These are phyloP conservation scores for Trichoderma lentiforme DNA, from an alignment of 2,329 filamentous ascomycete species.

Conservation along the genomic window DNA sequence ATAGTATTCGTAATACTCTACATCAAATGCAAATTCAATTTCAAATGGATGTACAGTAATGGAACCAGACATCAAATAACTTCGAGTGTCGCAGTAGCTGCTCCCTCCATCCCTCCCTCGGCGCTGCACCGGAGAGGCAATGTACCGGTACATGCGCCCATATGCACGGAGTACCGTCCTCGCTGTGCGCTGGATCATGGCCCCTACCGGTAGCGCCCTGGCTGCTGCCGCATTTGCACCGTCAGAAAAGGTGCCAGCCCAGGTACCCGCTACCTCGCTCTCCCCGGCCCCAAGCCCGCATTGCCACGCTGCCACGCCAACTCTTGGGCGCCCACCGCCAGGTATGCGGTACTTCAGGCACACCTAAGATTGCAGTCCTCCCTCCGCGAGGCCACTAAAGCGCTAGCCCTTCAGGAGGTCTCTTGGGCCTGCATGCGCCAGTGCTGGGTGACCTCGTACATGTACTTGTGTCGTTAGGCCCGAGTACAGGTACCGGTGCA, in stretches of 20 bases:
- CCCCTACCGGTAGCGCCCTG: conserved; percentile 1
- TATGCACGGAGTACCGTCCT: not conserved
- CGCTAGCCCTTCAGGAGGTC: conserved; percentile 18
- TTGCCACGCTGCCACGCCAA: conserved; percentile 8
- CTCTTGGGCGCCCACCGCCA: conserved; percentile 13
- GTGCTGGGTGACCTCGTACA: conserved; percentile 11
- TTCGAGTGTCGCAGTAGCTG: not conserved
- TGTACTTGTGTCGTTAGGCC: not conserved
- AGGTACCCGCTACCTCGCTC: conserved; percentile 13
- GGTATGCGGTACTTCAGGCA: conserved; percentile 15
- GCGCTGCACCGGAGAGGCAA: not conserved
- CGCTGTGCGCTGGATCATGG: conserved; percentile 2
- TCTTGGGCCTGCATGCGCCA: conserved; percentile 17
- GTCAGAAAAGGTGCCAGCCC: not conserved
- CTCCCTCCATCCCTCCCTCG: not conserved
- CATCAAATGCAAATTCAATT: not conserved
- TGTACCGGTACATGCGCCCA: not conserved
- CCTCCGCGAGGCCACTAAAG: conserved; percentile 11
- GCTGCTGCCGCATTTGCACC: conserved; percentile 1
- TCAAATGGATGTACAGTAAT: no score
- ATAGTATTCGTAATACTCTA: not conserved
- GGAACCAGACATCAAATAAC: not conserved
- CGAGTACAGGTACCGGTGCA: not conserved
- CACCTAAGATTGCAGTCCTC: conserved; percentile 18
- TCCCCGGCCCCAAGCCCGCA: conserved; percentile 5